Evolutionary conservation across 129 eudicot genomes (phyloP).

Genomic region (Dittrichia graveolens): DNA sequence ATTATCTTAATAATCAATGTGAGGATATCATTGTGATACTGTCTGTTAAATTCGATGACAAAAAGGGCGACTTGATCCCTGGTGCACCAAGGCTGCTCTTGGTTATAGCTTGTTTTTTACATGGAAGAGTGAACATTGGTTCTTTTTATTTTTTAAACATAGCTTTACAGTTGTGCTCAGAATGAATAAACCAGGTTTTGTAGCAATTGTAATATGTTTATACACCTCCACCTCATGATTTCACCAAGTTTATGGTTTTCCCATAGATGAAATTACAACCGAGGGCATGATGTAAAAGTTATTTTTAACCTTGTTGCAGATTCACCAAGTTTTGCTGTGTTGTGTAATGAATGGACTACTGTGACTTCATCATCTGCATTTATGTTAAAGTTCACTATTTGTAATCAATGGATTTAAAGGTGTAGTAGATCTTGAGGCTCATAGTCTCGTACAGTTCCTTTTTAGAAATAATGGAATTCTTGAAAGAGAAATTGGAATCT

Average conservation of each 20-base stretch:
- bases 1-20: not conserved
- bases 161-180: conserved; percentile 14
- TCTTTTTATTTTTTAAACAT: conserved; percentile 13
- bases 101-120: conserved; percentile 15
- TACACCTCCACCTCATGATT: not conserved
- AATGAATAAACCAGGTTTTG: not conserved
- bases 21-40: conserved; percentile 14
- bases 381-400: not conserved
- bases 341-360: too few species aligned
- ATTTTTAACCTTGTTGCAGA: not conserved
- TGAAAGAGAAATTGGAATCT: too few species aligned
- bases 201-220: too few species aligned
- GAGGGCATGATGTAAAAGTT: not conserved
- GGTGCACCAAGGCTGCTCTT: conserved; percentile 6
- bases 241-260: not conserved
- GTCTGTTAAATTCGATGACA: not conserved
- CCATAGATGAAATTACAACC: not conserved
- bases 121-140: conserved; percentile 18
- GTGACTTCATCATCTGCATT: too few species aligned
- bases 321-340: too few species aligned
- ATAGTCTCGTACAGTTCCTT: too few species aligned
- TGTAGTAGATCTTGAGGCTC: too few species aligned
- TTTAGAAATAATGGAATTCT: too few species aligned
- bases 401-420: not conserved
- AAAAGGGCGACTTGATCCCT: not conserved